Evolutionary conservation across 257 asterid genomes (phyloP), one percentile per base, ranked within the genome.

Genomic region (Parsonsia alboflavescens): DNA sequence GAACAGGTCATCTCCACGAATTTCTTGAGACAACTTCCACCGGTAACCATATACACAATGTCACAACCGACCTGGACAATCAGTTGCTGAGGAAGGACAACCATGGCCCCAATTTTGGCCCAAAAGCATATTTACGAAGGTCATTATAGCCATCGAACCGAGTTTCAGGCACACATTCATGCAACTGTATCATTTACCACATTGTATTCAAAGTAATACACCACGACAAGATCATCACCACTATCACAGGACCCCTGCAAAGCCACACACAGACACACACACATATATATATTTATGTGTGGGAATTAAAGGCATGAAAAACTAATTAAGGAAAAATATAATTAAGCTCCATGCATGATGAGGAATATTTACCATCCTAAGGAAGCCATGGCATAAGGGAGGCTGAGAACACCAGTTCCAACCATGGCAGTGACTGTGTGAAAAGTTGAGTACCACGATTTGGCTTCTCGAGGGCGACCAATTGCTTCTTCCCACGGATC

Each of bases 381-480:
- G 59, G 50, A 70, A 70, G 74, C 74, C 98, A 91, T 93, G 88
- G 98, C 98, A 16, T 56, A 90, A 7, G 98, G 97, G 87, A 90
- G 96, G 74, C 90, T 78, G 75, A 92, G 88, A 44, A 92, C 96
- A 36, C 97, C 97, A 39, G 96, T 96, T 21, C 96, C 97, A 72
- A 92, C 97, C 96, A 92, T 90, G 78, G 97, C 97, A 0, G 97
- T 92, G 53, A 92, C 96, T 61, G 89, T 90, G 89, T 93, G 98
- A 68, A 93, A 91, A 68, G 98, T 93, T 0, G 98, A 86, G 83
- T 93, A 93, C 98, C 98, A 93, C 98, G 96, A 93, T 83, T 91
- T 93, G 65, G 93, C 98, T 88, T 80, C 97, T 88, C 36, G 88
- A 79, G 54, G 92, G 84, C 10, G 90, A n/a, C 74, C 63, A 3